These are phyloP conservation scores for Vachellia collinsii DNA, from an alignment of 306 rosid genomes.

Conservation along the genomic window DNA sequence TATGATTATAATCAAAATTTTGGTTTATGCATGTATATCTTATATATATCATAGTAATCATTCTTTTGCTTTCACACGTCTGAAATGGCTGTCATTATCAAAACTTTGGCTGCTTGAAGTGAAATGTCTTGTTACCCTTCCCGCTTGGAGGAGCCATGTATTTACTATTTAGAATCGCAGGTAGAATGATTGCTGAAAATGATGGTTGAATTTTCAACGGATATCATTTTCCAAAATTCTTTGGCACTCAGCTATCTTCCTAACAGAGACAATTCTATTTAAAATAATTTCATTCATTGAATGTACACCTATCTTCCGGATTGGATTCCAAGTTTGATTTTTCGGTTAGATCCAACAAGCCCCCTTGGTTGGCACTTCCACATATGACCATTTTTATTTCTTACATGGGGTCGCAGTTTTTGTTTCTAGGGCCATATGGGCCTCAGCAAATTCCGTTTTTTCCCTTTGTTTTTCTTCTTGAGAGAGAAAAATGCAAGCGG, in stretches of 20 bases:
- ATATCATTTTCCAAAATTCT: neutral
- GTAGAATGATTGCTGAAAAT: slow-evolving; percentile 7
- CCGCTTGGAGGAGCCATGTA: neutral
- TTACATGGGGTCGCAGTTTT: neutral
- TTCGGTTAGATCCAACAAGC: too few relatives aligned
- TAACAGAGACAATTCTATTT: too few relatives aligned
- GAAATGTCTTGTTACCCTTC: slow-evolving; percentile 4
- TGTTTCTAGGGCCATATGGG: neutral
- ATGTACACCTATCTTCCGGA: too few relatives aligned
- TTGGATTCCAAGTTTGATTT: too few relatives aligned
- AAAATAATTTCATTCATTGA: too few relatives aligned
- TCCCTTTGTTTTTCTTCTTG: too few relatives aligned
- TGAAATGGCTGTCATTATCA: neutral
- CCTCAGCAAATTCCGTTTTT: neutral
- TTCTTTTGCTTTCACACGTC: neutral
- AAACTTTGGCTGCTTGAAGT: neutral
- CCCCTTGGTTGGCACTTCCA: too few relatives aligned
- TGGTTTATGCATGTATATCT: slow-evolving; percentile 25
- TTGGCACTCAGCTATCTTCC: neutral
- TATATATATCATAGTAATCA: neutral
- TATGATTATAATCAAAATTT: slow-evolving; percentile 36
- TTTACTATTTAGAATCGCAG: neutral
- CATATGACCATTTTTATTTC: neutral
- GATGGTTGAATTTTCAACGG: neutral
- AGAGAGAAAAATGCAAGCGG: neutral